Evolutionary conservation across 345 rosid species (phyloP).

Genomic region (Aethionema arabicum): DNA sequence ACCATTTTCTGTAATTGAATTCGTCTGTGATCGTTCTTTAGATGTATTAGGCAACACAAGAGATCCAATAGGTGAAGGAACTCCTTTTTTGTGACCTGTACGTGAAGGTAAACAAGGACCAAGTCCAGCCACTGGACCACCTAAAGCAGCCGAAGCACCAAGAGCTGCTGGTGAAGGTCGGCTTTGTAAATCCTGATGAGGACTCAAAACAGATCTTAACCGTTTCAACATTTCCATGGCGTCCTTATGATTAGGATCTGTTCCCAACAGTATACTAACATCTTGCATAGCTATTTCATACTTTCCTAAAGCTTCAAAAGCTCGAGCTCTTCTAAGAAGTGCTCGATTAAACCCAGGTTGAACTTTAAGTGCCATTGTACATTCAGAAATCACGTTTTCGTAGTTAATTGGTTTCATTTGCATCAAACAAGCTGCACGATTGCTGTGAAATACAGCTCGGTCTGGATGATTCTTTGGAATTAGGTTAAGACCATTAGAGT

Average conservation of each 20-base stretch:
- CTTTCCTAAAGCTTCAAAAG: constrained; percentile 78
- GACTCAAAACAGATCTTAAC: constrained; percentile 64
- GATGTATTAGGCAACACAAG: constrained; percentile 4
- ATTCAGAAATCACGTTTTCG: constrained; percentile 78
- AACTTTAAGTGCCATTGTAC: constrained; percentile 76
- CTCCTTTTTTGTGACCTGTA: constrained; percentile 58
- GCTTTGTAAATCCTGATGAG: constrained; percentile 78
- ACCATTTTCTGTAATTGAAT: constrained; percentile 53
- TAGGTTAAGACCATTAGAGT: constrained; percentile 67
- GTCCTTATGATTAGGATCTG: constrained; percentile 73
- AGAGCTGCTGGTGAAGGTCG: constrained; percentile 98
- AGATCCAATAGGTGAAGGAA: constrained; percentile 41
- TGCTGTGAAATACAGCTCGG: constrained; percentile 89
- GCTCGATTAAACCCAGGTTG: constrained; percentile 83
- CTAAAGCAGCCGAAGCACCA: constrained; percentile 97
- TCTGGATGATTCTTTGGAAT: constrained; percentile 80
- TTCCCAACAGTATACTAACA: constrained; percentile 63
- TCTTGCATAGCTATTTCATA: constrained; percentile 83
- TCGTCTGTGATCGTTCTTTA: constrained; percentile 49
- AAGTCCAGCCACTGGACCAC: constrained; percentile 84
- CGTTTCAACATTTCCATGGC: constrained; percentile 68
- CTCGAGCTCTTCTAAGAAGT: constrained; percentile 85
- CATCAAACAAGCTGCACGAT: constrained; percentile 94
- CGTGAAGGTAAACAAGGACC: constrained; percentile 93
- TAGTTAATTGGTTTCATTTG: constrained; percentile 96